phyloP scores from a whole-genome alignment of 2,329 filamentous ascomycete genomes.

The Diplodia sapinea region DNA sequence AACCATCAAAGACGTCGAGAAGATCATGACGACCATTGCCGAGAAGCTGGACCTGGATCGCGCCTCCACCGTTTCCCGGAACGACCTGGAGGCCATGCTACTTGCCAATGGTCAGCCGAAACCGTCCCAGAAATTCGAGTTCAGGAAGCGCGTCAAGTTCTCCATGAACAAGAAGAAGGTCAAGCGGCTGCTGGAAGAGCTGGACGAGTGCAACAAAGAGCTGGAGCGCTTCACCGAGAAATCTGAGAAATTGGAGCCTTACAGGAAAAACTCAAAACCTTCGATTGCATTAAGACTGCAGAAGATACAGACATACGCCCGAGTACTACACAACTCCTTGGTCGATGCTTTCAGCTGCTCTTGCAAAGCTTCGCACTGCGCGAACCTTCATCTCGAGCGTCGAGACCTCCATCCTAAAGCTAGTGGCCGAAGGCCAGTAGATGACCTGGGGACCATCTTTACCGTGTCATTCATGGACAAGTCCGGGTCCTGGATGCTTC shows the following conservation, averaged over 20 bases:
- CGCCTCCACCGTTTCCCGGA: slow-evolving; percentile 41
- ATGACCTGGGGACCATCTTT: slow-evolving; percentile 39
- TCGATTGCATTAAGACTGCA: slow-evolving; percentile 44
- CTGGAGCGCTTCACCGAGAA: slow-evolving; percentile 47
- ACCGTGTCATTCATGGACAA: slow-evolving; percentile 43
- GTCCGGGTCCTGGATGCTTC: slow-evolving; percentile 39
- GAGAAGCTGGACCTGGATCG: slow-evolving; percentile 46
- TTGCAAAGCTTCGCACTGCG: slow-evolving; percentile 43
- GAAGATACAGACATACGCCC: slow-evolving; percentile 44
- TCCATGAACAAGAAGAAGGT: slow-evolving; percentile 48
- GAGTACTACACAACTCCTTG: slow-evolving; percentile 42
- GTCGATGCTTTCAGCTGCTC: slow-evolving; percentile 43
- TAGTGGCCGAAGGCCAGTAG: slow-evolving; percentile 33
- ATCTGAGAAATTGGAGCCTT: slow-evolving; percentile 46
- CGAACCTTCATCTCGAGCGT: slow-evolving; percentile 44
- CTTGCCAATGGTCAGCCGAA: slow-evolving; percentile 41
- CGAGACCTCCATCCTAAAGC: slow-evolving; percentile 37
- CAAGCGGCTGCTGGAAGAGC: slow-evolving; percentile 44
- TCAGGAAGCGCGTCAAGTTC: slow-evolving; percentile 45
- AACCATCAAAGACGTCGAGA: slow-evolving; percentile 45
- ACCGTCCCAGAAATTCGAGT: slow-evolving; percentile 42
- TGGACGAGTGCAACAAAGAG: slow-evolving; percentile 48
- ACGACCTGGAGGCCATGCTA: slow-evolving; percentile 46
- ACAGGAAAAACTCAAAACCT: slow-evolving; percentile 43
- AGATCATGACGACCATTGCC: slow-evolving; percentile 45